Conservation (phyloP, 345 rosid species). For the Camelina sativa region DNA sequence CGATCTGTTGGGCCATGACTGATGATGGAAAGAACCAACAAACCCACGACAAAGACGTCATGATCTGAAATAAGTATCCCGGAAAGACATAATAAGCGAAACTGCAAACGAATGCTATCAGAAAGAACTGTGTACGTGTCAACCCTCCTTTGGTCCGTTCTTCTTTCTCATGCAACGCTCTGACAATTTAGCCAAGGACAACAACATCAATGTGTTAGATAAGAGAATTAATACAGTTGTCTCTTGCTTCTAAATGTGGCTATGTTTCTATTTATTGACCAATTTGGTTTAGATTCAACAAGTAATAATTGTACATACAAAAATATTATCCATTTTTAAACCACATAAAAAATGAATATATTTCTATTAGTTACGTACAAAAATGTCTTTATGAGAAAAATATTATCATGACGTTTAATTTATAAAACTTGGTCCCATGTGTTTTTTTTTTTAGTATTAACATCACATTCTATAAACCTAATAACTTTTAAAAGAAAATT, state of each 20-base stretch:
- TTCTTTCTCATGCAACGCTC: conserved; percentile 92
- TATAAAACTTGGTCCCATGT: conserved; percentile 8
- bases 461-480: neutral
- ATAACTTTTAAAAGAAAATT: neutral
- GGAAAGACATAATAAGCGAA: conserved; percentile 91
- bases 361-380: neutral
- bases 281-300: neutral
- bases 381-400: conserved; percentile 11
- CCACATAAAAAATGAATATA: neutral
- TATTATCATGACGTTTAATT: neutral
- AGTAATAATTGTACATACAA: neutral
- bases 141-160: conserved; percentile 70
- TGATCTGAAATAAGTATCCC: conserved; percentile 81
- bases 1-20: conserved; percentile 85
- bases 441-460: neutral
- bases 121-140: conserved; percentile 84
- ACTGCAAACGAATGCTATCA: conserved; percentile 82
- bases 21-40: conserved; percentile 85
- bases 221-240: neutral
- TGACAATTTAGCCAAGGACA: conserved; percentile 37
- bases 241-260: conserved; percentile 10
- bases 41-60: conserved; percentile 92
- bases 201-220: neutral
- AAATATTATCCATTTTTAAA: conserved; percentile 7
- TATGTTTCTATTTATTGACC: neutral